Conservation (phyloP, 2,329 filamentous ascomycete species). For the Lachnellula arida region DNA sequence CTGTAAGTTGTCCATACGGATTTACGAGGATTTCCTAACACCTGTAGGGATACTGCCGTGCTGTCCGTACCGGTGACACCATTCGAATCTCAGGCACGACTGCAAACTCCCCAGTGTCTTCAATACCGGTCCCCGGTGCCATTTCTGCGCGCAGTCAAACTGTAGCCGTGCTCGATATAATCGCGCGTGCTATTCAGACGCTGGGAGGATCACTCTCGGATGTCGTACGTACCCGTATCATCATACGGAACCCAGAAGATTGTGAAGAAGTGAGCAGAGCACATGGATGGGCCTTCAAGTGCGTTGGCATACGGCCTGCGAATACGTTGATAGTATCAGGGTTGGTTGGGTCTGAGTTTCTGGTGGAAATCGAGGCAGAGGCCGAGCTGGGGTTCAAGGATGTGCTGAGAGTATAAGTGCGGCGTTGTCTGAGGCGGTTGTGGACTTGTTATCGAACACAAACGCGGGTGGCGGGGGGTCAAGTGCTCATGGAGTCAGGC, state of each 20-base stretch:
- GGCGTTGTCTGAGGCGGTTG: background rate
- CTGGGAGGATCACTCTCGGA: slow-evolving; percentile 27
- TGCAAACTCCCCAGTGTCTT: slow-evolving; percentile 24
- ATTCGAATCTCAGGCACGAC: slow-evolving; percentile 33
- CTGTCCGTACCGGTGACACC: slow-evolving; percentile 25
- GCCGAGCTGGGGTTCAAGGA: slow-evolving; percentile 13
- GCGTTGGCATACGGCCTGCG: slow-evolving; percentile 20
- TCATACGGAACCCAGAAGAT: slow-evolving; percentile 24
- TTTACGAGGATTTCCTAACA: no score
- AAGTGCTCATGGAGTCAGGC: no score
- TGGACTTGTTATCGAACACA: no score
- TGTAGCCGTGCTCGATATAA: slow-evolving; percentile 29
- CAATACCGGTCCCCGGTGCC: slow-evolving; percentile 18
- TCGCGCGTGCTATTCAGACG: slow-evolving; percentile 23
- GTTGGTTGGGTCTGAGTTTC: slow-evolving; percentile 13
- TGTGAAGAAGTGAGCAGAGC: slow-evolving; percentile 27
- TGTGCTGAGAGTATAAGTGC: background rate
- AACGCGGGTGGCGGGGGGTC: no score
- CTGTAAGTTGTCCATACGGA: slow-evolving; percentile 10
- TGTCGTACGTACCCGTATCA: slow-evolving; percentile 28
- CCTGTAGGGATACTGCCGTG: slow-evolving; percentile 29
- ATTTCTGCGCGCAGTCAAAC: slow-evolving; percentile 21
- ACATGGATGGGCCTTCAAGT: slow-evolving; percentile 29
- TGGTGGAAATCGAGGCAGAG: slow-evolving; percentile 22
- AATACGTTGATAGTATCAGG: slow-evolving; percentile 17